These are phyloP conservation scores for Globisporangium cylindrosporum DNA, from an alignment of 352 stramenopile genomes.

Conservation along the genomic window DNA sequence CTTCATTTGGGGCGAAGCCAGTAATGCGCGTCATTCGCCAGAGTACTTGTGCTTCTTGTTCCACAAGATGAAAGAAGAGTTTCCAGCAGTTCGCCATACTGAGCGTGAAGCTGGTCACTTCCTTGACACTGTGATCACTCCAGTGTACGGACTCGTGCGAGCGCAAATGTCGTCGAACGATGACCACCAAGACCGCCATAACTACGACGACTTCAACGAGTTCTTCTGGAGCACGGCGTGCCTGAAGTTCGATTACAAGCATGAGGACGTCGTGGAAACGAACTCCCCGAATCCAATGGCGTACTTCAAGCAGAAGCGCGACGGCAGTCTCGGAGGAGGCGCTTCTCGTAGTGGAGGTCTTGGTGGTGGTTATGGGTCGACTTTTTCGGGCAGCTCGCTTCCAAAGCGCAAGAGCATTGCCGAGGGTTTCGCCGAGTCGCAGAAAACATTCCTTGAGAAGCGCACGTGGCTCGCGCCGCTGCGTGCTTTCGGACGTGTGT, in stretches of 20 bases:
- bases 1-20: conserved; percentile 98
- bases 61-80: conserved; percentile 92
- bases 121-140: conserved; percentile 96
- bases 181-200: conserved; percentile 95
- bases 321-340: conserved; percentile 14
- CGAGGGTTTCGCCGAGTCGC: conserved; percentile 83
- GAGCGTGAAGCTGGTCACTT: conserved; percentile 94
- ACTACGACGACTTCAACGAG: conserved; percentile 99
- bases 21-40: conserved; percentile 97
- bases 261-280: conserved; percentile 79
- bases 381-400: conserved; percentile 23
- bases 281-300: conserved; percentile 59
- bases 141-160: conserved; percentile 90
- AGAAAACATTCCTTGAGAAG: conserved; percentile 99
- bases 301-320: conserved; percentile 46
- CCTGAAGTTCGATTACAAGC: conserved; percentile 93
- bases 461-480: conserved; percentile 95
- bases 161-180: conserved; percentile 86
- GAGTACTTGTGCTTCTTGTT: conserved; percentile 99
- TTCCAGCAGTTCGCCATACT: conserved; percentile 61
- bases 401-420: conserved; percentile 82
- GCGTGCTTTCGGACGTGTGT: conserved; percentile 93
- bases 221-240: conserved; percentile 98
- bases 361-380: conserved; percentile 24
- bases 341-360: conserved; percentile 22